Evolutionary conservation across 768 basidiomycete genomes (phyloP).

Genomic region (Pisolithus tinctorius): DNA sequence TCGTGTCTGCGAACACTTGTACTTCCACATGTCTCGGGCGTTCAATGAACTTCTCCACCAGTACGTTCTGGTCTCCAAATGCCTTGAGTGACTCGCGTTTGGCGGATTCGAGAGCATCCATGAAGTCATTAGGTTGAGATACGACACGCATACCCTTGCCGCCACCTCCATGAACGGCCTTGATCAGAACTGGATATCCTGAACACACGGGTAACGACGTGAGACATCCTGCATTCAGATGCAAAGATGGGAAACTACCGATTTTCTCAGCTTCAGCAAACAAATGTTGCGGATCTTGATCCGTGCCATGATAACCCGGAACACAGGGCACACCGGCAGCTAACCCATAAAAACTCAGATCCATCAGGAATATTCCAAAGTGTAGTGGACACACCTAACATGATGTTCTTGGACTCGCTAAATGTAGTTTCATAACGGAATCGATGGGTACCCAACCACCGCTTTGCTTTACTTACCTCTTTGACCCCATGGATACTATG

Average conservation of each 20-base stretch:
- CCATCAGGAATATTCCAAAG: not conserved
- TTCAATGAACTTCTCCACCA: constrained; percentile 86
- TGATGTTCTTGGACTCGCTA: constrained; percentile 93
- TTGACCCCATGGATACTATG: constrained; percentile 92
- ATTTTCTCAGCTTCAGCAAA: constrained; percentile 64
- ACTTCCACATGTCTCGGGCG: constrained; percentile 90
- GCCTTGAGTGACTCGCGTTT: constrained; percentile 83
- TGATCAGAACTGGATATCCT: constrained; percentile 92
- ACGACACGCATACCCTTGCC: constrained; percentile 95
- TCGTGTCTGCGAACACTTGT: constrained; percentile 84
- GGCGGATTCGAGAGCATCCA: constrained; percentile 78
- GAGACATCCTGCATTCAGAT: not conserved
- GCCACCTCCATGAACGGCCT: constrained; percentile 93
- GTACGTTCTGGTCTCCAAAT: constrained; percentile 81
- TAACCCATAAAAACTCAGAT: constrained; percentile 23
- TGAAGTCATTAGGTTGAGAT: constrained; percentile 57
- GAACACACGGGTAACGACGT: not conserved
- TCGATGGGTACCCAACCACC: not conserved
- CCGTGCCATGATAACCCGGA: constrained; percentile 85
- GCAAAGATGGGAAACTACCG: constrained; percentile 32
- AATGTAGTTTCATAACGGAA: not conserved
- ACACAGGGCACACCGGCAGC: constrained; percentile 90
- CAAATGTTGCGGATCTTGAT: constrained; percentile 71
- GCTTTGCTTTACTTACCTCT: constrained; percentile 50
- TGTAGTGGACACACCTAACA: constrained; percentile 50